A percentile compares a stretch with the other conserved stretches of the same genome.
Evolutionary conservation across 257 asterid genomes (phyloP).

Genomic region (Przewalskia tangutica): DNA sequence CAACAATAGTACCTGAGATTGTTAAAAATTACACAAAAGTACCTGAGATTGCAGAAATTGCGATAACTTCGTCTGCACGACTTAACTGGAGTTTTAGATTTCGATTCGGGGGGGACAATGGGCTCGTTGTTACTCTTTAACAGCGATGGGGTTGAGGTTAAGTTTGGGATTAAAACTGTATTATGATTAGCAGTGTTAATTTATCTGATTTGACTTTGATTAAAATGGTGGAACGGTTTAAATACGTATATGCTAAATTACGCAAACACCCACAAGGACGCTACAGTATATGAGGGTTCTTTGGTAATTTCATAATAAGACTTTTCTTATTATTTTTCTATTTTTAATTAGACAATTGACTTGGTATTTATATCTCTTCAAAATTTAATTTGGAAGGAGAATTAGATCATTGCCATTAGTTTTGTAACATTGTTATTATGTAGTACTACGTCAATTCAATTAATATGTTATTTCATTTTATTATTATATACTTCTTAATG

Average conservation of each 20-base stretch:
- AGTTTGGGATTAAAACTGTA: background rate
- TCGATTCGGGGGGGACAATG: background rate
- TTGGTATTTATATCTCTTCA: background rate
- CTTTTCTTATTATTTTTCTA: background rate
- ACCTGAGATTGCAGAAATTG: conserved; percentile 7
- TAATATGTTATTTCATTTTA: too few species aligned
- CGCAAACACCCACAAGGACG: too few species aligned
- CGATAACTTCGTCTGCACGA: background rate
- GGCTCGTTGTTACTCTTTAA: background rate
- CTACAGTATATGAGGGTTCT: background rate
- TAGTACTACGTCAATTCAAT: too few species aligned
- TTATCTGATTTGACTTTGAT: background rate
- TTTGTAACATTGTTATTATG: too few species aligned
- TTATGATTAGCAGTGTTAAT: background rate
- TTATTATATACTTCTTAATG: too few species aligned
- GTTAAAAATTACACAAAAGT: background rate
- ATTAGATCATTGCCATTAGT: too few species aligned
- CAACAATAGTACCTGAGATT: background rate
- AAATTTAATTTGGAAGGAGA: background rate
- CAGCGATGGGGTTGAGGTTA: background rate
- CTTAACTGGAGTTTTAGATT: too few species aligned
- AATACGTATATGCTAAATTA: too few species aligned
- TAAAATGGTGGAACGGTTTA: background rate
- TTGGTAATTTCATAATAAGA: background rate
- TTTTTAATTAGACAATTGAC: background rate